Evolutionary conservation across 306 rosid species (phyloP), one percentile per base, ranked within the genome.

Genomic region (Cyamopsis tetragonoloba): DNA sequence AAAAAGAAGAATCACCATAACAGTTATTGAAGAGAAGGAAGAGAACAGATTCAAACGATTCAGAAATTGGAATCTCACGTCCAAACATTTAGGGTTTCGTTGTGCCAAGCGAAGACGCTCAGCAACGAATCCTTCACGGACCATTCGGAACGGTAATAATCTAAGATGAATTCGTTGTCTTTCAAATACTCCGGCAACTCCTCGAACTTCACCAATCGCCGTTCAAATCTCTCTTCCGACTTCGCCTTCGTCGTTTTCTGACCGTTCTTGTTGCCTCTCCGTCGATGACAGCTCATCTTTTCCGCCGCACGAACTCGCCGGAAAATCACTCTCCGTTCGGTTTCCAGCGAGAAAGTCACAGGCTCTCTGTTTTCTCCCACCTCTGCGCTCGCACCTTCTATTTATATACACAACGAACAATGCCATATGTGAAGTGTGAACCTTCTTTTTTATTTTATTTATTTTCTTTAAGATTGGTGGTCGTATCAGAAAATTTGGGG

Each of bases 41-140:
- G 12, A 8, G 41, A n/a, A n/a, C n/a, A n/a, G n/a, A n/a, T n/a
- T n/a, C n/a, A n/a, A n/a, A n/a, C n/a, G n/a, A n/a, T n/a, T n/a
- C n/a, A n/a, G n/a, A n/a, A n/a, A n/a, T 12, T 18, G 7, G 41
- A 55, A 19, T 5, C 11, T 58, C 22, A 89, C 97, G 88, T 88
- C 98, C 98, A 93, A 62, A 93, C 75, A 77, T 93, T 93, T 34
- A 93, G 76, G 66, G 97, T 93, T 69, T 93, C 98, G 70, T 93
- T 93, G 82, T 93, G 98, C 91, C 87, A 83, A 0, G 86, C 49
- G 66, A 93, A 86, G 79, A 86, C 51, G 84, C 98, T 93, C 75
- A 71, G 71, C 37, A 89, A 38, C 10, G 84, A 81, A 3, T 93
- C 96, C 53, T 85, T 86, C 34, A 89, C 74, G 0, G 97, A 89